Percentiles rank a stretch among this genome's conserved stretches.
These are phyloP conservation scores for Sphaceloma murrayae DNA, from an alignment of 2,329 filamentous ascomycete genomes.

Conservation along the genomic window DNA sequence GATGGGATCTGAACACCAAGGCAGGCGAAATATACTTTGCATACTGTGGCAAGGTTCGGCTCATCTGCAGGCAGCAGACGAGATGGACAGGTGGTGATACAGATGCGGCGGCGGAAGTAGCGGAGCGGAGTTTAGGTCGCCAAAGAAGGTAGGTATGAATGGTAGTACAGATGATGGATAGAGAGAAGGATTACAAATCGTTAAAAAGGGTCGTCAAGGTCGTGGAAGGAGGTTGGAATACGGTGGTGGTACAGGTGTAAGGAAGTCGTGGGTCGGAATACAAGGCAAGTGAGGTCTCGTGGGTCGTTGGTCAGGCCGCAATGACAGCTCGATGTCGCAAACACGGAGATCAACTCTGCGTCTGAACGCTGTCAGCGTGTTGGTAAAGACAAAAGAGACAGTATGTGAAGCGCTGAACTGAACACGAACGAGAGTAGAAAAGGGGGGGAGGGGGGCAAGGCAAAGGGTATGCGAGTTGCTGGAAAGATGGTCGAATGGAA, in stretches of 20 bases:
- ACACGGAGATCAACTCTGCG: conserved; percentile 17
- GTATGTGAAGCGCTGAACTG: conserved; percentile 2
- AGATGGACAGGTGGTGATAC: conserved; percentile 14
- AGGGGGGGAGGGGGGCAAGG: no score
- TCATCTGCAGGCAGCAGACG: conserved; percentile 16
- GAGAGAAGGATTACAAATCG: conserved; percentile 16
- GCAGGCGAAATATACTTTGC: conserved; percentile 44
- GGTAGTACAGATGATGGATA: conserved; percentile 7
- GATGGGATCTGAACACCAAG: conserved; percentile 36
- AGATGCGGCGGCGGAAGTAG: conserved; percentile 13
- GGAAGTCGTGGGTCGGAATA: conserved; percentile 2
- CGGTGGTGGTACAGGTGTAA: conserved; percentile 4
- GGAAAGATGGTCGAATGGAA: conserved; percentile 8
- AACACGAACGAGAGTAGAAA: conserved; percentile 1
- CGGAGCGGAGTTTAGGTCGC: no score
- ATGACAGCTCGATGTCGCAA: conserved; percentile 10
- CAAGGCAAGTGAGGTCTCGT: conserved; percentile 4
- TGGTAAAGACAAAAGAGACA: conserved; percentile 13
- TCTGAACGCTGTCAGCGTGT: not conserved
- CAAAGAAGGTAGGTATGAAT: not conserved
- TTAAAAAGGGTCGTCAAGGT: conserved; percentile 14
- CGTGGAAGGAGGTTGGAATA: conserved; percentile 12
- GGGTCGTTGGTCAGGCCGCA: conserved; percentile 10
- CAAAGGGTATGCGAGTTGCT: conserved; percentile 2
- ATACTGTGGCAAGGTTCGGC: conserved; percentile 25